Base-by-base conservation (phyloP, 768 basidiomycete species). In the Sporobolomyces roseus region DNA sequence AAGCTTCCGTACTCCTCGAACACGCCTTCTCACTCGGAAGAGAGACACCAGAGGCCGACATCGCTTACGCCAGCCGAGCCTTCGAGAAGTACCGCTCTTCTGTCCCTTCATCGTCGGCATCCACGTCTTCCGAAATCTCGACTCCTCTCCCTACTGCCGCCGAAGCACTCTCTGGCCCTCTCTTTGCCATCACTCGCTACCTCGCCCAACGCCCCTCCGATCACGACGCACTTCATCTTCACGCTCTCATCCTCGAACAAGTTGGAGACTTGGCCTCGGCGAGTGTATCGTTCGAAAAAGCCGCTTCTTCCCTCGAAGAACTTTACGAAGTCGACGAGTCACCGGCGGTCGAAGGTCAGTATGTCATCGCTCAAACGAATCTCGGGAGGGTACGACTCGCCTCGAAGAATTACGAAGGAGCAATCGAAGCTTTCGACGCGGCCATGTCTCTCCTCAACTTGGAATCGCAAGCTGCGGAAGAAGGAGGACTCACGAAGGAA, bases 271-370 rank as follows among this genome's bases (percentile, higher is more conserved):
- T 83, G 33, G 84, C 86, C 21, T 81, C 85, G 33, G 89, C 86
- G 9, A 79, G 82, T 21, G 78, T 81, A 30, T 80, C 85, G 38
- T 81, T 93, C 46, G 78, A 81, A 38, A 83, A 82, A 33, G 86
- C 88, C 1, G 89, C 91, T 19, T 66, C 78, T 5, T 81, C 92
- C 14, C 80, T 98, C n/a, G 94, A 98, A 78, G 83, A 85, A 2
- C 83, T 84, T 32, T 99, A 96, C 79, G 96, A 99, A 77, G 86
- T 88, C 61, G 85, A 84, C 19, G 96, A 99, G 78, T 88, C 91
- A 61, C 79, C 86, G 1, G 80, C 81, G 29, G 85, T 91, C 16
- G 96, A 97, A 78, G 80, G 82, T 56, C 86, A 84, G 61, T 99
- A 88, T 75, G 85, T 84, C 8, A 85, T 92, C 45, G 90, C 93